Conservation (phyloP, 495 filamentous ascomycete genomes). For the Aspergillus sclerotiicarbonarius region DNA sequence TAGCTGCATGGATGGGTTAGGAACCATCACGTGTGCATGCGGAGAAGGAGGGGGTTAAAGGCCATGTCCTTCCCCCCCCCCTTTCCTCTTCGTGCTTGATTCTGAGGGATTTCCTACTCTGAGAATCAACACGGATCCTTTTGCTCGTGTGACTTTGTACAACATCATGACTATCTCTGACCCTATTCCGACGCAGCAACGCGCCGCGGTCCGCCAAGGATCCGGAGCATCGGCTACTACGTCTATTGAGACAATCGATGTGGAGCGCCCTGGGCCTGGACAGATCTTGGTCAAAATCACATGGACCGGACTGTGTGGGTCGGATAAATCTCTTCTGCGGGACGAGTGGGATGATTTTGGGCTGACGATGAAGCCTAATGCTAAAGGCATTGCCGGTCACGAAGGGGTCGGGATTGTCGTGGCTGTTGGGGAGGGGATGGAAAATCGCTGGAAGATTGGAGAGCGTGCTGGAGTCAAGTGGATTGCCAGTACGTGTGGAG, state of each 20-base stretch:
- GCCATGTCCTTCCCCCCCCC: neutral
- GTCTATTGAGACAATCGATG: neutral
- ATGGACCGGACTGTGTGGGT: constrained; percentile 13
- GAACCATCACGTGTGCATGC: constrained; percentile 1
- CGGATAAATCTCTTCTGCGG: constrained; percentile 10
- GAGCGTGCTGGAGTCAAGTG: constrained; percentile 40
- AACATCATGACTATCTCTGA: constrained; percentile 4
- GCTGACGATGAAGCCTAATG: neutral
- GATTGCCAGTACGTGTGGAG: constrained; percentile 34
- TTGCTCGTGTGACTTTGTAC: neutral
- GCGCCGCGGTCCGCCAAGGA: constrained; percentile 11
- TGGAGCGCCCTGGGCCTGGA: constrained; percentile 6
- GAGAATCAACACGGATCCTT: neutral
- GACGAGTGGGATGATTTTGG: constrained; percentile 14
- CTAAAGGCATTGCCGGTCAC: constrained; percentile 33
- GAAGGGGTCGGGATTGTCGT: constrained; percentile 37
- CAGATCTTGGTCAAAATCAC: constrained; percentile 12
- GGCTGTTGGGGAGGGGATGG: constrained; percentile 21
- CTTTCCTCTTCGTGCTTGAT: neutral
- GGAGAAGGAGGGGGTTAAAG: neutral
- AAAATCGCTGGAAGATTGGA: constrained; percentile 16
- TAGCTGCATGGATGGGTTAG: neutral
- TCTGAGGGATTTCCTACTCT: neutral
- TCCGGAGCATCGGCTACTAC: constrained; percentile 9
- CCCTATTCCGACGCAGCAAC: constrained; percentile 6